Evolutionary conservation across 2,329 filamentous ascomycete genomes (phyloP).

Genomic region (Trichoderma aggressivum): DNA sequence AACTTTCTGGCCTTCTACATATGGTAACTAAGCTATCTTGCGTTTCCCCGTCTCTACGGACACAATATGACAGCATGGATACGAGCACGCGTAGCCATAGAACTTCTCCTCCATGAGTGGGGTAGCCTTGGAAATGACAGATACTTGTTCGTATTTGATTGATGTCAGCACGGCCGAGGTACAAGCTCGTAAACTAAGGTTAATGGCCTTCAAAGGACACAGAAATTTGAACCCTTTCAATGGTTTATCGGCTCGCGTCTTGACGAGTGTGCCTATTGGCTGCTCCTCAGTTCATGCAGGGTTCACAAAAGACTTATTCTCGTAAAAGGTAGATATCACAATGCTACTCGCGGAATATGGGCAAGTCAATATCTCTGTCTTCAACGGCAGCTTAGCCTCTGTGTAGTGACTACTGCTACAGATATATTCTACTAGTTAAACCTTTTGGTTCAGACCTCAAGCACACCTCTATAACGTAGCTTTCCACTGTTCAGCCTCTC

Average conservation of each 20-base stretch:
- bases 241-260: too few relatives aligned
- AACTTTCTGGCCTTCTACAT: not conserved
- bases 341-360: not conserved
- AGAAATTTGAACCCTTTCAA: too few relatives aligned
- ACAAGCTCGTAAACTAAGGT: not conserved
- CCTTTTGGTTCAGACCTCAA: not conserved
- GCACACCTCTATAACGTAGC: not conserved
- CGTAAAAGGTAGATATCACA: not conserved
- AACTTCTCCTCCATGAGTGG: not conserved
- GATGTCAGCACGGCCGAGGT: not conserved
- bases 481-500: not conserved
- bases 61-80: not conserved
- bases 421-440: not conserved
- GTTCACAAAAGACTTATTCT: not conserved
- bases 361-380: not conserved
- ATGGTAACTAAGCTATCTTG: not conserved
- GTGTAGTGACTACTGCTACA: not conserved
- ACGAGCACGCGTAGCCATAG: not conserved
- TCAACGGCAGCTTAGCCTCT: not conserved
- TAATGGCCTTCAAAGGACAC: not conserved
- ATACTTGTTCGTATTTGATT: not conserved
- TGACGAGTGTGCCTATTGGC: too few relatives aligned
- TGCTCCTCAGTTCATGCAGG: not conserved
- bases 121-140: not conserved
- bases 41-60: not conserved